Evolutionary conservation across 2,329 filamentous ascomycete genomes (phyloP), one percentile per base, ranked within the genome.

Genomic region (Penicillium sp.): DNA sequence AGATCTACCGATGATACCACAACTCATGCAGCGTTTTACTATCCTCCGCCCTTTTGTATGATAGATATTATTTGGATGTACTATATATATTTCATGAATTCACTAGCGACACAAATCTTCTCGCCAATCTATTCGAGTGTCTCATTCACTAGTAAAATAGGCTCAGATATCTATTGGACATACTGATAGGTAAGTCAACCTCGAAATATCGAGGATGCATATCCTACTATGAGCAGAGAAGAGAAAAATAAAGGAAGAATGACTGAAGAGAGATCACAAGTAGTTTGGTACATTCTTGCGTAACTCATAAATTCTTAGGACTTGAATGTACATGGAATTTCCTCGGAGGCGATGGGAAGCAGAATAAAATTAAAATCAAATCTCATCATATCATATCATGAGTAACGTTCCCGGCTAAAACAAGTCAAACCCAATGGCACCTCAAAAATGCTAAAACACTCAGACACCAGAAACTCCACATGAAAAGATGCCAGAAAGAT

Each of bases 1-100:
- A 97, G 72, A 91, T 99, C 49, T 99, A 96, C 73, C 86, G 90
- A 68, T 80, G 65, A 76, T 60, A 64, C 51, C 54, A 56, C 35
- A 46, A 32, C 23, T 11, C 26, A n/a, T 42, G 32, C 51, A 45
- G 38, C 32, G 35, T 42, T 53, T 16, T 38, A 38, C 38, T 42
- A 43, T 48, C 46, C 50, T 46, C 39, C 48, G 23, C 29, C 16
- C 36, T 35, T 46, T 46, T 64, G 60, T 64, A 64, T 52, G 36
- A 61, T 64, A 64, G 39, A 60, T 43, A 40, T 60, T 53, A 43
- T 53, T 52, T 47, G 47, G 56, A 61, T 65, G 61, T 65, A 65
- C 55, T 59, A 65, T 64, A 62, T 59, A 65, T 64, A 62, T 59
- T 43, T 55, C 32, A 62, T 64, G 53, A 56, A 51, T 29, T 23